Conservation (phyloP, 768 basidiomycete species). For the Hygrocybe punicea region DNA sequence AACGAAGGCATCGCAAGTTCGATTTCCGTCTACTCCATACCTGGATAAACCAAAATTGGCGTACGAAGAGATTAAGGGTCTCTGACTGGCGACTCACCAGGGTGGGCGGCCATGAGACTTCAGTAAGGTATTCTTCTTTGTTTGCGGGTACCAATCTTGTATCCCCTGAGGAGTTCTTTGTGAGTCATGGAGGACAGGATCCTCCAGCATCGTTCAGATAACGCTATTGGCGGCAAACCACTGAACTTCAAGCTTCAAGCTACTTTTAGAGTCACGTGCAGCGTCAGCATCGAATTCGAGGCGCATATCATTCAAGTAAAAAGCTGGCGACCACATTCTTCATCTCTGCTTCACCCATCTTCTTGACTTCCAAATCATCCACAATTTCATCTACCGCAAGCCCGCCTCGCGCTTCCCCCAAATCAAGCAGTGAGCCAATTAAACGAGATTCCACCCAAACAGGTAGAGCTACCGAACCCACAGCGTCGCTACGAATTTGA, state of each 20-base stretch:
- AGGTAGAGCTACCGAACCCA: constrained; percentile 31
- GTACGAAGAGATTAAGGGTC: not conserved
- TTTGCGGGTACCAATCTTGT: not conserved
- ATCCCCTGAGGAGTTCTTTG: not conserved
- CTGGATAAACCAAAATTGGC: constrained; percentile 33
- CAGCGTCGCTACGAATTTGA: not conserved
- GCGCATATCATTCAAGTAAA: constrained; percentile 28
- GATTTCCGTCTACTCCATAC: constrained; percentile 75
- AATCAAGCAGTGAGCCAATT: not conserved
- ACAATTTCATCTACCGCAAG: not conserved
- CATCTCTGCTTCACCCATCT: constrained; percentile 32
- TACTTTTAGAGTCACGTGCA: too few species aligned
- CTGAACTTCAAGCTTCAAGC: too few species aligned
- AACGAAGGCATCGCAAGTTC: constrained; percentile 73
- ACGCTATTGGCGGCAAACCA: too few species aligned
- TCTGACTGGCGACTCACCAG: constrained; percentile 48
- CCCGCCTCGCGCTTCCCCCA: not conserved
- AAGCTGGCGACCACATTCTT: constrained; percentile 40
- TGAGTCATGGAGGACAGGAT: not conserved
- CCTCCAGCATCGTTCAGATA: too few species aligned
- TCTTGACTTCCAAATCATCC: constrained; percentile 26
- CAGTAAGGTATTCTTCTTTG: constrained; percentile 65
- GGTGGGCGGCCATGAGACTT: constrained; percentile 84
- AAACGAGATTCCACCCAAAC: constrained; percentile 34
- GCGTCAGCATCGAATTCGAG: too few species aligned